These are phyloP conservation scores for Pseudogymnoascus sp. DNA, from an alignment of 2,329 filamentous ascomycete species.

Conservation along the genomic window DNA sequence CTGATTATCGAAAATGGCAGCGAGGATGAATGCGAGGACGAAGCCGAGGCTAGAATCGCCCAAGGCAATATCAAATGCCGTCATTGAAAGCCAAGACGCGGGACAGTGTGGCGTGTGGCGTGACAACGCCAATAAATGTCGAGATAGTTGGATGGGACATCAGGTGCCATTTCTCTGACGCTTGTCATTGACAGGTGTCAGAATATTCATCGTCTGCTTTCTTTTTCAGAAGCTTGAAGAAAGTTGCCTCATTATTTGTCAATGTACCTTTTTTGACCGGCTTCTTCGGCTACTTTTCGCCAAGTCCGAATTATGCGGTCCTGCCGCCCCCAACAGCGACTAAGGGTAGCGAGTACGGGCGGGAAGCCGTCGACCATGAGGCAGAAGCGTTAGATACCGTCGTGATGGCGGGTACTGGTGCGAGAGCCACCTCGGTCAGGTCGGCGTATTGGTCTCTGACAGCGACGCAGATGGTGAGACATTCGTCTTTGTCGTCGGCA, in stretches of 20 bases:
- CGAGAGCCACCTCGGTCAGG: not conserved
- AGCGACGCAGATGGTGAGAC: not conserved
- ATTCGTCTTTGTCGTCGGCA: not conserved
- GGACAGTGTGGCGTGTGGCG: too few relatives aligned
- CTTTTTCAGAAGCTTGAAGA: conserved; percentile 90
- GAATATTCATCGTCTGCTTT: conserved; percentile 46
- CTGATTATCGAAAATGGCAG: too few relatives aligned
- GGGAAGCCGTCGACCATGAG: not conserved
- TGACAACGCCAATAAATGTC: too few relatives aligned
- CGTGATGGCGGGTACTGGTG: not conserved
- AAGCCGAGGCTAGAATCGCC: too few relatives aligned
- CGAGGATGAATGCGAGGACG: too few relatives aligned
- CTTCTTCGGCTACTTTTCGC: conserved; percentile 97
- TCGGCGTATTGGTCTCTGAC: not conserved
- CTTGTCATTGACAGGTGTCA: too few relatives aligned
- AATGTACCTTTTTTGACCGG: conserved; percentile 90
- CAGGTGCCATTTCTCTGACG: too few relatives aligned
- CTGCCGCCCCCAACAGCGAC: not conserved
- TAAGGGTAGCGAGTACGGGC: not conserved
- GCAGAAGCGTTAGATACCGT: not conserved
- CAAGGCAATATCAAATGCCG: too few relatives aligned
- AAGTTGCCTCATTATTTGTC: conserved; percentile 82
- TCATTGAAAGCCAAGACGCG: too few relatives aligned
- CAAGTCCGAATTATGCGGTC: conserved; percentile 30
- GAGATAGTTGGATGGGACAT: too few relatives aligned